Conservation (phyloP, 768 basidiomycete genomes). For the Termitomyces sp. region DNA sequence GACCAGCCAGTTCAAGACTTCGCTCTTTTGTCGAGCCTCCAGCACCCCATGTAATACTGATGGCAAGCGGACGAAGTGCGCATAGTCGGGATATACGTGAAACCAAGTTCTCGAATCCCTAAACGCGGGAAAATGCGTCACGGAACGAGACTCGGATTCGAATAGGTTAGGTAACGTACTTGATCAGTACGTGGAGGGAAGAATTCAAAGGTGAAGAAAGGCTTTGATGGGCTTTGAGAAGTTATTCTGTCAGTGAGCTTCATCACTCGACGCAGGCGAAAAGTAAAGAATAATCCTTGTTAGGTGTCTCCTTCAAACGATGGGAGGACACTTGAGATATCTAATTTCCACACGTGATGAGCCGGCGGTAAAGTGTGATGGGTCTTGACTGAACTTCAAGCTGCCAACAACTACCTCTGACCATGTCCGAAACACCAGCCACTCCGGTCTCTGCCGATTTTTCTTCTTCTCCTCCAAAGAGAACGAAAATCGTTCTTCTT, state of each 20-base stretch:
- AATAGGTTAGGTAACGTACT: constrained; percentile 30
- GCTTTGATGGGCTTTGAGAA: constrained; percentile 34
- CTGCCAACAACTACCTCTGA: neutral
- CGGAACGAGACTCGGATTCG: too few relatives aligned
- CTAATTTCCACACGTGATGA: constrained; percentile 10
- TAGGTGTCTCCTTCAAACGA: neutral
- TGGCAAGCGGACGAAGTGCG: constrained; percentile 71
- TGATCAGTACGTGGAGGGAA: constrained; percentile 95
- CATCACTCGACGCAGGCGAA: constrained; percentile 34
- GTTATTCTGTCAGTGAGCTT: constrained; percentile 71
- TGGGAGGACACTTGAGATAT: constrained; percentile 1
- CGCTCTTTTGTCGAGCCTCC: constrained; percentile 89
- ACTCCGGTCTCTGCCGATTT: constrained; percentile 79
- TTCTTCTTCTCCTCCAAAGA: constrained; percentile 85
- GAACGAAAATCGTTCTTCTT: constrained; percentile 93
- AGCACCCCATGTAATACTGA: constrained; percentile 97
- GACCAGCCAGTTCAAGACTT: constrained; percentile 79
- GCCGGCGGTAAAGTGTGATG: constrained; percentile 10
- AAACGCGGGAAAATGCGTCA: constrained; percentile 7
- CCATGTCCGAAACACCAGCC: constrained; percentile 43
- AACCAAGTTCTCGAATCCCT: constrained; percentile 91
- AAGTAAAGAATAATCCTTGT: neutral
- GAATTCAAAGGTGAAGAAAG: constrained; percentile 94
- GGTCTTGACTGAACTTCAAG: constrained; percentile 4
- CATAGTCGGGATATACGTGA: constrained; percentile 82